These are phyloP conservation scores for Pelargonium fulgidum DNA, from an alignment of 441 rosid species.

Conservation along the genomic window DNA sequence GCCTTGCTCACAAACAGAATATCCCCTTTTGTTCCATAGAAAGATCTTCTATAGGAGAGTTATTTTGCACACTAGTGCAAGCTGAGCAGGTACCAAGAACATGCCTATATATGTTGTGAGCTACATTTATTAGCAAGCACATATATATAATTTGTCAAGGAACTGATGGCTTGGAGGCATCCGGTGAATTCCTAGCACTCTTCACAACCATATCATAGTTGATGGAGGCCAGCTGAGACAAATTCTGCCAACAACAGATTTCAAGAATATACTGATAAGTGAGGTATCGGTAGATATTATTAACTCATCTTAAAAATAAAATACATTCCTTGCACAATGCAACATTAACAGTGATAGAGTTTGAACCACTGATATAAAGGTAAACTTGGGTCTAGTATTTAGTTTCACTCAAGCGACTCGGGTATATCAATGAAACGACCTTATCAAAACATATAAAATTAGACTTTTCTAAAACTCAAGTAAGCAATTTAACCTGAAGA, in stretches of 20 bases:
- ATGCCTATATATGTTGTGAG: not conserved
- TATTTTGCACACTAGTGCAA: not conserved
- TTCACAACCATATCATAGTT: slow-evolving; percentile 74
- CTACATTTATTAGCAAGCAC: slow-evolving; percentile 6
- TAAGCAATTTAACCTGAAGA: not conserved
- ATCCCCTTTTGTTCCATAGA: not conserved
- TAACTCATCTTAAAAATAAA: not conserved
- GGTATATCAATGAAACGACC: too few species aligned
- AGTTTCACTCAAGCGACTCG: too few species aligned
- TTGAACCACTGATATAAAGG: too few species aligned
- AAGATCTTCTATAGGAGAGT: not conserved
- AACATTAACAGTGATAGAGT: not conserved
- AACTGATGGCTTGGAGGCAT: slow-evolving; percentile 40
- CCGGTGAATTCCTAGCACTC: slow-evolving; percentile 52
- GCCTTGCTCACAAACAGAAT: not conserved
- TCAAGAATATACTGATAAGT: not conserved
- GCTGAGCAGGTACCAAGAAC: not conserved
- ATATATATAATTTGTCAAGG: slow-evolving; percentile 22
- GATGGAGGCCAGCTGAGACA: slow-evolving; percentile 89
- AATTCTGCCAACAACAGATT: slow-evolving; percentile 47
- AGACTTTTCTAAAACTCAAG: not conserved
- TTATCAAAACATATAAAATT: too few species aligned
- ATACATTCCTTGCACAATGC: not conserved
- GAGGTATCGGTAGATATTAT: not conserved
- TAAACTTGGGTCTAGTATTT: too few species aligned